These are phyloP conservation scores for Sclerotinia borealis DNA, from an alignment of 2,329 filamentous ascomycete genomes.

Conservation along the genomic window DNA sequence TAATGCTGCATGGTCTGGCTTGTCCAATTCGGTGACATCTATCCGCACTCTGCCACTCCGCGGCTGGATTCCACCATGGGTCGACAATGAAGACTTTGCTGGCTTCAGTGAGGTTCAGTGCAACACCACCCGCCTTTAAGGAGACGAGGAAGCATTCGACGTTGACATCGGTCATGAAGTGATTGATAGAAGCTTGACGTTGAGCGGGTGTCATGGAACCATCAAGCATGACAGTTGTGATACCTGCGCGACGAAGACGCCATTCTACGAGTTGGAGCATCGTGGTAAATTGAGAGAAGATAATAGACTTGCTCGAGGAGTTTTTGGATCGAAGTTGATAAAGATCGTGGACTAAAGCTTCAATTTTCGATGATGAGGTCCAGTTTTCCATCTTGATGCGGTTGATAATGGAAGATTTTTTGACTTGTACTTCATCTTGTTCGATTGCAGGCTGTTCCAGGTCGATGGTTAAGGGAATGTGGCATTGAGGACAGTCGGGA, in stretches of 20 bases:
- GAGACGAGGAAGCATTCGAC: constrained; percentile 96
- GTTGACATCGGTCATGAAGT: constrained; percentile 92
- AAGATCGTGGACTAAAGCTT: constrained; percentile 89
- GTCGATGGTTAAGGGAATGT: constrained; percentile 84
- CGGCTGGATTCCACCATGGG: constrained; percentile 99
- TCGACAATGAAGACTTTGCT: constrained; percentile 94
- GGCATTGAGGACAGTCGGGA: constrained; percentile 80
- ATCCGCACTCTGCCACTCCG: constrained; percentile 97
- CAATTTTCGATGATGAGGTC: constrained; percentile 97
- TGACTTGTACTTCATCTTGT: constrained; percentile 78
- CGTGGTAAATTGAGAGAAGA: constrained; percentile 94
- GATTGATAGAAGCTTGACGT: constrained; percentile 86
- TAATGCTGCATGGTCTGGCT: constrained; percentile 88
- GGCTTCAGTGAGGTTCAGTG: constrained; percentile 90
- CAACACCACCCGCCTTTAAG: constrained; percentile 91
- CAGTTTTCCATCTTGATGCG: constrained; percentile 98
- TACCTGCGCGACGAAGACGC: constrained; percentile 91
- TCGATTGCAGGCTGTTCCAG: constrained; percentile 93
- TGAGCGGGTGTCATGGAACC: constrained; percentile 94
- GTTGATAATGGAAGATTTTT: constrained; percentile 97
- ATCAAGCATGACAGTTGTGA: constrained; percentile 97
- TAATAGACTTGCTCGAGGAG: constrained; percentile 90
- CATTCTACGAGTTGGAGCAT: constrained; percentile 98
- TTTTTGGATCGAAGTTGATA: constrained; percentile 90
- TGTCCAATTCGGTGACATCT: constrained; percentile 93